Conservation (phyloP, 2,329 filamentous ascomycete genomes). For the Curvularia spicifera region DNA sequence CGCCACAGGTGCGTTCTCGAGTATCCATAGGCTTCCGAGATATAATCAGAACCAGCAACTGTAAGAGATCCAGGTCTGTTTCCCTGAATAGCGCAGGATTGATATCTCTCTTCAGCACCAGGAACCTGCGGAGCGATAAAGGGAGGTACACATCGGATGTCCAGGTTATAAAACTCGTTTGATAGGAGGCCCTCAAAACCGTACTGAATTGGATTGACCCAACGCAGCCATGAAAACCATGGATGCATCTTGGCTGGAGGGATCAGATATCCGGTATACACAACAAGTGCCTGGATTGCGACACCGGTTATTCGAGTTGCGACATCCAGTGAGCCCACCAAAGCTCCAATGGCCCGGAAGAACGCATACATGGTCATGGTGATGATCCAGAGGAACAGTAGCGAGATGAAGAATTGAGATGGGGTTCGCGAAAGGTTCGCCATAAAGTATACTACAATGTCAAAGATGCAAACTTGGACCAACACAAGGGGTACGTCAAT, state of each 20-base stretch:
- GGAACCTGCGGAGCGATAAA: conserved; percentile 63
- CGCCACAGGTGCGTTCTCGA: conserved; percentile 66
- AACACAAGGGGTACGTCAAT: conserved; percentile 65
- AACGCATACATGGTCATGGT: conserved; percentile 55
- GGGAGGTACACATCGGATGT: conserved; percentile 62
- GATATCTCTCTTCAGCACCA: conserved; percentile 56
- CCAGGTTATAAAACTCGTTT: conserved; percentile 71
- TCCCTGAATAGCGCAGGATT: conserved; percentile 66
- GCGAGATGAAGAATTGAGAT: conserved; percentile 67
- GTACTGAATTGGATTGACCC: conserved; percentile 67
- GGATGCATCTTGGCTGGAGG: conserved; percentile 51
- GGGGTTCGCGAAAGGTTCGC: conserved; percentile 61
- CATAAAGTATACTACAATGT: conserved; percentile 69
- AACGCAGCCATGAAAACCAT: conserved; percentile 51
- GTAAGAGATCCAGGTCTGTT: conserved; percentile 59
- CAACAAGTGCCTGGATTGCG: conserved; percentile 49
- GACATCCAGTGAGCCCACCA: conserved; percentile 46
- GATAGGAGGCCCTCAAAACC: conserved; percentile 71
- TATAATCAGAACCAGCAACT: conserved; percentile 64
- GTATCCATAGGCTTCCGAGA: conserved; percentile 62
- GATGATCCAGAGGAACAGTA: conserved; percentile 67
- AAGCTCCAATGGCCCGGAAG: conserved; percentile 48
- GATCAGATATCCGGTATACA: conserved; percentile 52
- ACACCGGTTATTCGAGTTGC: conserved; percentile 52
- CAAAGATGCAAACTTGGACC: conserved; percentile 64